A percentile compares a stretch with the other conserved stretches of the same genome.
Conservation (phyloP, 1,139 yeast species). For the Pichia sp. region DNA sequence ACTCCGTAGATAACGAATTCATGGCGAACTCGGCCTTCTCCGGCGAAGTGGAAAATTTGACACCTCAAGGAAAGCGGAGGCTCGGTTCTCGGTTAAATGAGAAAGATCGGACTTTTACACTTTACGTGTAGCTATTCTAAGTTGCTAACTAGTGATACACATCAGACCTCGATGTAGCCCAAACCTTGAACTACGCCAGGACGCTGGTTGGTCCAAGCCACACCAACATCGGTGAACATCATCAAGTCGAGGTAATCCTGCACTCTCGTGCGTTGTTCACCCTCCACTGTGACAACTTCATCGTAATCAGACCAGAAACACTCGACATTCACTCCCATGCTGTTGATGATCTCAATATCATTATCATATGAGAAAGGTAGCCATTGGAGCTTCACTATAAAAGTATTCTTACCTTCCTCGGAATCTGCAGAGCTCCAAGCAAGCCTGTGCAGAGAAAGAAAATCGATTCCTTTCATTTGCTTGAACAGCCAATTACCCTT, state of each 20-base stretch:
- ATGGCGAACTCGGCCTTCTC: too few species aligned
- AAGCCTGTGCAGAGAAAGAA: conserved; percentile 55
- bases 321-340: conserved; percentile 47
- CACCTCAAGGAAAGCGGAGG: too few species aligned
- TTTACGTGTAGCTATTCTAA: too few species aligned
- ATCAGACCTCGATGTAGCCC: conserved; percentile 6
- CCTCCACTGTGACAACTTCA: conserved; percentile 30
- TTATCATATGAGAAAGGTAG: conserved; percentile 50
- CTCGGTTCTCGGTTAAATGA: too few species aligned
- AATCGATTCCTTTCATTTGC: conserved; percentile 53
- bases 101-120: too few species aligned
- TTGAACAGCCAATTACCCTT: conserved; percentile 47
- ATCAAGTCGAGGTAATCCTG: conserved; percentile 68
- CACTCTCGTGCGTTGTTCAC: conserved; percentile 34
- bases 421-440: conserved; percentile 36
- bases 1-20: too few species aligned
- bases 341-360: conserved; percentile 18
- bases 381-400: conserved; percentile 71
- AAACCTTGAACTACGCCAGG: conserved; percentile 57
- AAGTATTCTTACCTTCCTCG: conserved; percentile 25
- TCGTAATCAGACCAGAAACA: conserved; percentile 76
- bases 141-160: too few species aligned
- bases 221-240: conserved; percentile 56
- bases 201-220: conserved; percentile 57
- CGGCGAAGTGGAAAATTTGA: too few species aligned